phyloP scores from a whole-genome alignment of 2,329 filamentous ascomycete genomes.

The Emergomyces africanus region DNA sequence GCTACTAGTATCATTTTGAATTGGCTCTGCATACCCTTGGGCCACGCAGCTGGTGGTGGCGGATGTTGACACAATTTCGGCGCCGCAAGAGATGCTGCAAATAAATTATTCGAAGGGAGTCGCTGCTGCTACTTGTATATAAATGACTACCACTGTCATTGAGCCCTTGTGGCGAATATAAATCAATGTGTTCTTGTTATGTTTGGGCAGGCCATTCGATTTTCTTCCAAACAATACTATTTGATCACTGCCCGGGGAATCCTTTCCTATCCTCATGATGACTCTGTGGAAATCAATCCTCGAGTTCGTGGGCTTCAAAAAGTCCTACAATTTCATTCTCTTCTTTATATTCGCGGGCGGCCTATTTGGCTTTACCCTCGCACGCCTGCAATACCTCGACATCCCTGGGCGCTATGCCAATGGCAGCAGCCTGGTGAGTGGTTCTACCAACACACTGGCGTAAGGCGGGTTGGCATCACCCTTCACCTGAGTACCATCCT shows the following conservation, averaged over 20 bases:
- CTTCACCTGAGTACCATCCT: conserved; percentile 32
- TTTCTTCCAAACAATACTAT: background rate
- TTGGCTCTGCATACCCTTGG: background rate
- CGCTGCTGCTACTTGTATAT: background rate
- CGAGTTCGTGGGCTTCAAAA: conserved; percentile 38
- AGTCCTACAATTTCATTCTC: conserved; percentile 45
- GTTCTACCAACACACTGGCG: conserved; percentile 28
- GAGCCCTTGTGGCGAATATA: background rate
- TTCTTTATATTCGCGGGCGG: conserved; percentile 37
- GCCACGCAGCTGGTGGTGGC: background rate
- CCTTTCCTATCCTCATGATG: conserved; percentile 10
- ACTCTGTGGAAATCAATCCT: background rate
- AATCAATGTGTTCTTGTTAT: background rate
- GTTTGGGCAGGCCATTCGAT: background rate
- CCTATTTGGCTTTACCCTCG: conserved; percentile 37
- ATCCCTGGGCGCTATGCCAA: conserved; percentile 22
- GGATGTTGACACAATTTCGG: background rate
- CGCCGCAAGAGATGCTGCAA: background rate
- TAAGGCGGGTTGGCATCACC: conserved; percentile 28
- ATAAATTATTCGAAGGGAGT: background rate
- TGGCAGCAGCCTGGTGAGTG: conserved; percentile 31
- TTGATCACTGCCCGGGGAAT: background rate
- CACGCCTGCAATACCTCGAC: conserved; percentile 38
- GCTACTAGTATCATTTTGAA: background rate
- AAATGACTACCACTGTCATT: background rate